Evolutionary conservation across 2,329 filamentous ascomycete species (phyloP), one percentile per base, ranked within the genome.

Genomic region (Dothistroma pini): DNA sequence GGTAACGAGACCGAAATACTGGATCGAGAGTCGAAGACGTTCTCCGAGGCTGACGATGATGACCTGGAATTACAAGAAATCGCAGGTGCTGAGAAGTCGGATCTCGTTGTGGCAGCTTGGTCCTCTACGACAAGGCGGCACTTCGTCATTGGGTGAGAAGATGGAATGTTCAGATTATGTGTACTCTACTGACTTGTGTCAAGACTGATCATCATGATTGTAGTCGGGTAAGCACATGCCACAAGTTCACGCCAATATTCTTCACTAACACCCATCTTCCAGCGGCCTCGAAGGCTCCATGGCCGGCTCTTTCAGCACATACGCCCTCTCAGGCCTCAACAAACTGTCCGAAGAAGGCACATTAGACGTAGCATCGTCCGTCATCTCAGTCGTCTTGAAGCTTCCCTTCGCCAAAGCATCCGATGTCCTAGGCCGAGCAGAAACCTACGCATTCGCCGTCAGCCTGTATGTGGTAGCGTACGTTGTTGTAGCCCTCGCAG

Each of bases 381-480:
- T 79, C 38, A 69, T 78, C 34, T 72, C 72, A 9, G 76, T 75
- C 2, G 72, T 78, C 9, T 59, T 74, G 19, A 79, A 80, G 63
- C 74, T 77, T 0, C 75, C 75, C 0, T 74, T 78, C 11, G 76
- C 78, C 12, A 79, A 79, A 58, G 60, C 78, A 6, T 78, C 77
- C 6, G 76, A 79, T 59, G 76, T 79, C 16, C 66, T 78, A 12
- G 77, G 78, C 0, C 71, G 77, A 58, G 76, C 68, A 8, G 73
- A 78, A 61, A 73, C 74, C 2, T 78, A 77, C 55, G 66, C 72
- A 29, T 62, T 70, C 21, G 70, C 73, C 31, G 63, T 78, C 11
- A 56, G 70, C 11, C 72, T 72, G 58, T 77, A 76, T 56, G 64
- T 77, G 16, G 51, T 78, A 0, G 74, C 72, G 0, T 78, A 77